These are phyloP conservation scores for Pseudozyma sp. DNA, from an alignment of 1,284 basidiomycete genomes.

Conservation along the genomic window DNA sequence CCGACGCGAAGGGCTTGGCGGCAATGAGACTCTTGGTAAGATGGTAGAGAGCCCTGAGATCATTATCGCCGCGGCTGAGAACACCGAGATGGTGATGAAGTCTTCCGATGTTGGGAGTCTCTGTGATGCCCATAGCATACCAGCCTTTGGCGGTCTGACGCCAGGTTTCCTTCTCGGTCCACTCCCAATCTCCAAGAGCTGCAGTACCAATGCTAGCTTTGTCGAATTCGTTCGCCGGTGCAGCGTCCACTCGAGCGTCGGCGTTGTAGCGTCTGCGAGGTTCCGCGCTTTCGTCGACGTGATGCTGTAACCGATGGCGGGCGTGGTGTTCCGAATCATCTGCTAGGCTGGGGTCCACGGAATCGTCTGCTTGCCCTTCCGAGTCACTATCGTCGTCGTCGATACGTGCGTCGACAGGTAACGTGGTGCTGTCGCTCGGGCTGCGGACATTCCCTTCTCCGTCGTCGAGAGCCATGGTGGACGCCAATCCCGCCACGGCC, in stretches of 20 bases:
- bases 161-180: slow-evolving; percentile 95
- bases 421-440: slow-evolving; percentile 8
- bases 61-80: slow-evolving; percentile 79
- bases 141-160: slow-evolving; percentile 87
- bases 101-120: slow-evolving; percentile 89
- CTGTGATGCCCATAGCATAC: slow-evolving; percentile 87
- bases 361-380: slow-evolving; percentile 10
- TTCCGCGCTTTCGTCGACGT: background rate
- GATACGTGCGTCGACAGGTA: slow-evolving; percentile 24
- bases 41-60: slow-evolving; percentile 88
- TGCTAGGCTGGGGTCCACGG: background rate
- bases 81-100: slow-evolving; percentile 95
- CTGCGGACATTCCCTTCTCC: slow-evolving; percentile 69
- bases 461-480: slow-evolving; percentile 43
- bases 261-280: background rate
- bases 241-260: background rate
- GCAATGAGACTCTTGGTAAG: slow-evolving; percentile 83
- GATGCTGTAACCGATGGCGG: background rate
- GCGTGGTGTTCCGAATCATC: background rate
- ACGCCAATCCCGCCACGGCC: slow-evolving; percentile 77
- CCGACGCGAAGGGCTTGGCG: slow-evolving; percentile 81
- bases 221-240: slow-evolving; percentile 34
- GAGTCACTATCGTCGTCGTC: slow-evolving; percentile 36
- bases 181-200: slow-evolving; percentile 85
- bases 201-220: slow-evolving; percentile 81